Evolutionary conservation across 2,329 filamentous ascomycete genomes (phyloP), one percentile per base, ranked within the genome.

Genomic region (Diplodia scrobiculata): DNA sequence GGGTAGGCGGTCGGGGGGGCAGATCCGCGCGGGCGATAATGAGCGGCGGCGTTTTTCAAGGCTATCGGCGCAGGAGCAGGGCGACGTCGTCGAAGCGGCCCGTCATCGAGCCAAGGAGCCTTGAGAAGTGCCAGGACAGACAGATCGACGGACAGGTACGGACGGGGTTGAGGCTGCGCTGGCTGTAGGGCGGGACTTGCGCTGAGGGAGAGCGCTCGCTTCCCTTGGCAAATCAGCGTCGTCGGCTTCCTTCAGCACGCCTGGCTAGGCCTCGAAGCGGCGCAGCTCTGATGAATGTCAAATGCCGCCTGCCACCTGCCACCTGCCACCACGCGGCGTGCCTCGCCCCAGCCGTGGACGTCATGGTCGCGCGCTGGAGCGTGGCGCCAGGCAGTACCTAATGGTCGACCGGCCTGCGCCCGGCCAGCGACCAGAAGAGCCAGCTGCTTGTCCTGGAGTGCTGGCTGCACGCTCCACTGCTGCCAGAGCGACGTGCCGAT

Each of bases 121-220:
- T 62, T 36, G 45, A 48, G 38, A 41, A 59, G 36, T 59, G 53
- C 53, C 53, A 41, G 53, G 34, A 62, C 38, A 36, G 25, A 62
- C 21, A 48, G 19, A 45, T 13, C 17, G 45, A 50, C 60, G 52
- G 36, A 63, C 60, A 63, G 36, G 48, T 41, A 63, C 29, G 48
- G 60, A 63, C 48, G 60, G 60, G 60, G 60, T 53, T 63, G 60
- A 52, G 60, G 60, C 60, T 53, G 60, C 60, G 60, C 48, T 63
- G 60, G 60, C 60, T 63, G 60, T 63, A 63, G 60, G 50, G 60
- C 60, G 60, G 60, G 60, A 63, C 60, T 53, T 63, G 60, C 60
- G 60, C 60, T 62, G 58, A 62, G 29, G 58, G 45, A 60, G 58
- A 62, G 48, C 29, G 48, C 60, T 63, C 60, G 60, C 60, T 45